Evolutionary conservation across 441 rosid genomes (phyloP).

Genomic region (Erodium moschatum): DNA sequence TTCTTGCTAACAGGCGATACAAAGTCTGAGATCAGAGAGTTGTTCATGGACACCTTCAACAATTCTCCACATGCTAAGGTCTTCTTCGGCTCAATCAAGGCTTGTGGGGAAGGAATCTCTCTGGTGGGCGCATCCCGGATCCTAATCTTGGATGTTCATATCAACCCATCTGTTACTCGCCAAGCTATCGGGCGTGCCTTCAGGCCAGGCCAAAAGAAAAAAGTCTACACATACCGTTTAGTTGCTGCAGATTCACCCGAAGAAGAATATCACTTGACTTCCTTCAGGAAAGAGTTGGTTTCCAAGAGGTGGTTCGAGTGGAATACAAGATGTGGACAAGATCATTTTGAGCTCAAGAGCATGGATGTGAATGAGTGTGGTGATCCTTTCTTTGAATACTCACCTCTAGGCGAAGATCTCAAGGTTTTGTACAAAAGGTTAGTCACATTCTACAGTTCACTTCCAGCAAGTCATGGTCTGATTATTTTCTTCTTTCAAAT

Average conservation of each 20-base stretch:
- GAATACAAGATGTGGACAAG: constrained; percentile 24
- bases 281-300: constrained; percentile 62
- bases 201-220: constrained; percentile 73
- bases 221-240: constrained; percentile 57
- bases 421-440: no score
- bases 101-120: constrained; percentile 91
- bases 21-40: constrained; percentile 50
- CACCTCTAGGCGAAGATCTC: no score
- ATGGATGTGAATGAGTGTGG: no score
- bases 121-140: constrained; percentile 78
- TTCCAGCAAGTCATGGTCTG: no score
- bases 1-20: constrained; percentile 67
- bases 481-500: no score
- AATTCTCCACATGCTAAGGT: constrained; percentile 58
- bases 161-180: constrained; percentile 87
- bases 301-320: constrained; percentile 91
- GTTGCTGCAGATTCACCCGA: constrained; percentile 74
- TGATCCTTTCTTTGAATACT: no score
- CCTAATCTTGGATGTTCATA: constrained; percentile 68
- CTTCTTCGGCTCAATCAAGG: constrained; percentile 79
- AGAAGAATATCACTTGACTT: constrained; percentile 51
- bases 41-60: constrained; percentile 64
- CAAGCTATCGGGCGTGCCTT: constrained; percentile 85
- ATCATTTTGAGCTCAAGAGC: no score
- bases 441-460: no score